Conservation (phyloP, 2,329 filamentous ascomycete species). For the Talaromyces pinophilus region DNA sequence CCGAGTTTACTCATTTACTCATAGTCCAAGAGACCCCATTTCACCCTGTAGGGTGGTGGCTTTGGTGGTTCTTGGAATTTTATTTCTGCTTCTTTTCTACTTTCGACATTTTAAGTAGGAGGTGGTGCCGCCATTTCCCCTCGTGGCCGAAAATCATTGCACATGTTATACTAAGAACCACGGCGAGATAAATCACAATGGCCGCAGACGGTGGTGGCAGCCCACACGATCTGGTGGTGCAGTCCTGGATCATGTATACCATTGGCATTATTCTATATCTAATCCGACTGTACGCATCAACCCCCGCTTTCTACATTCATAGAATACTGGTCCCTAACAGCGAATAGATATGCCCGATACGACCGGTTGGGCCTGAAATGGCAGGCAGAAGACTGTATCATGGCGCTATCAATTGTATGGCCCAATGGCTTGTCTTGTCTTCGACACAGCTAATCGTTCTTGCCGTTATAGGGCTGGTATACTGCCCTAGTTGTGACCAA, state of each 20-base stretch:
- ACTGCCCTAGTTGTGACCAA: conserved; percentile 23
- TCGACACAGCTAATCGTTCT: background rate
- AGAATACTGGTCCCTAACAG: background rate
- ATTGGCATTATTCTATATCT: conserved; percentile 16
- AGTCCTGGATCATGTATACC: conserved; percentile 23
- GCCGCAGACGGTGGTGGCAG: conserved; percentile 20
- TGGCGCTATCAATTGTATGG: conserved; percentile 16
- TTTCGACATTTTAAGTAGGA: background rate
- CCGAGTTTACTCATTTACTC: background rate
- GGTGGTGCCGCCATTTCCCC: background rate
- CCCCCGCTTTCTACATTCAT: background rate
- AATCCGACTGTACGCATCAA: conserved; percentile 14
- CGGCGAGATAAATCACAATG: conserved; percentile 4
- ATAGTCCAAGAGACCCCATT: background rate
- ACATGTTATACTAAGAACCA: background rate
- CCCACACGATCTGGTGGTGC: conserved; percentile 13
- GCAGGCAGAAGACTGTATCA: conserved; percentile 22
- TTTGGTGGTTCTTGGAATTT: background rate
- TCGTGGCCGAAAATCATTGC: background rate
- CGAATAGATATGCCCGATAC: conserved; percentile 17
- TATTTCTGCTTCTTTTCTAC: background rate
- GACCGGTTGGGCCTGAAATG: conserved; percentile 20
- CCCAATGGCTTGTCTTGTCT: background rate
- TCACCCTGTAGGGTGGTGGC: background rate
- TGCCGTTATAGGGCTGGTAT: conserved; percentile 18